Evolutionary conservation across 805 yeast species (phyloP).

Genomic region (Metschnikowia picachoensis): DNA sequence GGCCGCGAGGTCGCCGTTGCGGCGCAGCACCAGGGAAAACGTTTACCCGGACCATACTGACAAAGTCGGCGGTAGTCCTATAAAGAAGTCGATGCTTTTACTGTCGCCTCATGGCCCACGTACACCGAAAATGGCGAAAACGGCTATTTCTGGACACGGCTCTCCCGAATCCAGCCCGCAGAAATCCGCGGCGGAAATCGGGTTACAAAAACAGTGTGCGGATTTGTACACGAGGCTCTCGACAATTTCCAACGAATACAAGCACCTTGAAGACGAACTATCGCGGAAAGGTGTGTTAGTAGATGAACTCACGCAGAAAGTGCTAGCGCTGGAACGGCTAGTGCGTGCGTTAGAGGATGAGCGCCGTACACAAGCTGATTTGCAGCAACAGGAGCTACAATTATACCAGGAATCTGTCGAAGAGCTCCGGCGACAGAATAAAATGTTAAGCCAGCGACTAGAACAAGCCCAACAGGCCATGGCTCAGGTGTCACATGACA

Average conservation of each 20-base stretch:
- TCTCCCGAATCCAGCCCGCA: neutral
- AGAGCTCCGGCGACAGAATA: conserved; percentile 25
- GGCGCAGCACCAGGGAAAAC: conserved; percentile 1
- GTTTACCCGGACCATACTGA: neutral
- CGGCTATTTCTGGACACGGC: too few relatives aligned
- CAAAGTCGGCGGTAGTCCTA: too few relatives aligned
- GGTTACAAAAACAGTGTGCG: conserved; percentile 25
- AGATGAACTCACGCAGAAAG: conserved; percentile 26
- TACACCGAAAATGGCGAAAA: neutral
- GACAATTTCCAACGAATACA: conserved; percentile 23
- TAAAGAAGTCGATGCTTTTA: too few relatives aligned
- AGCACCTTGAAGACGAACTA: conserved; percentile 32
- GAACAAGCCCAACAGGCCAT: conserved; percentile 9
- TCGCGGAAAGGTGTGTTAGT: conserved; percentile 21
- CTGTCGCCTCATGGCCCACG: neutral
- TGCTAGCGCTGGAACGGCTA: conserved; percentile 25
- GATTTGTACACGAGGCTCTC: conserved; percentile 30
- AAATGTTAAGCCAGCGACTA: conserved; percentile 19
- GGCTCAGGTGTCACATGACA: neutral
- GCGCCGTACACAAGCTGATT: conserved; percentile 23
- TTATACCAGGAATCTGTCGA: conserved; percentile 32
- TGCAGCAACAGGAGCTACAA: conserved; percentile 27
- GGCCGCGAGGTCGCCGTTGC: conserved; percentile 5
- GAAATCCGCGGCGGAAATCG: conserved; percentile 2
- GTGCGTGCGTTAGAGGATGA: conserved; percentile 29